phyloP scores from a whole-genome alignment of 495 filamentous ascomycete genomes.

The Umbilicaria muhlenbergii region DNA sequence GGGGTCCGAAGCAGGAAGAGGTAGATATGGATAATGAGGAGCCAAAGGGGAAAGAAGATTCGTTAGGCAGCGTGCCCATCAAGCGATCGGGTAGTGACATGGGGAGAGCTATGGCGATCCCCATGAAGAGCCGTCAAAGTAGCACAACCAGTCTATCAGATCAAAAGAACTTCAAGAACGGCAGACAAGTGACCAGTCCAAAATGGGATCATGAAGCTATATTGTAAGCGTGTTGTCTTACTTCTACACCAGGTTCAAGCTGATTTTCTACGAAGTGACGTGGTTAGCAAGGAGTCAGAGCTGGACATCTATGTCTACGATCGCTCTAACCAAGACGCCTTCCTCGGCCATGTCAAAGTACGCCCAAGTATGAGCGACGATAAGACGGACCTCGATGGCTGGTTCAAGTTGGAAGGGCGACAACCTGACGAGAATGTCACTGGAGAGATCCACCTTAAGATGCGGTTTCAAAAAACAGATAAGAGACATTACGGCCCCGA shows the following conservation, averaged over 20 bases:
- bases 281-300: constrained; percentile 80
- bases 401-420: constrained; percentile 64
- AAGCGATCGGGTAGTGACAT: constrained; percentile 55
- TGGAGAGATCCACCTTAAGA: constrained; percentile 81
- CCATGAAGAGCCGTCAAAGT: constrained; percentile 88
- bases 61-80: constrained; percentile 44
- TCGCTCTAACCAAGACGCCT: constrained; percentile 68
- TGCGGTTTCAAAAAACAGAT: constrained; percentile 76
- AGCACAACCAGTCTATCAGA: constrained; percentile 76
- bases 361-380: constrained; percentile 52
- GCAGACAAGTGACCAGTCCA: constrained; percentile 63
- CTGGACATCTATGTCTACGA: constrained; percentile 93
- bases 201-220: constrained; percentile 91
- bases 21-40: constrained; percentile 30
- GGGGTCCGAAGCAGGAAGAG: constrained; percentile 48
- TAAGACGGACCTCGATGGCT: constrained; percentile 55
- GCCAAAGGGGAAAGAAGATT: constrained; percentile 23
- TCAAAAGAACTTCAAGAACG: constrained; percentile 48
- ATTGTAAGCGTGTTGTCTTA: constrained; percentile 50
- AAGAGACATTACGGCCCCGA: constrained; percentile 91
- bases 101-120: constrained; percentile 80
- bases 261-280: constrained; percentile 48
- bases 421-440: constrained; percentile 56
- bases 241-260: constrained; percentile 10
- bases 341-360: constrained; percentile 79